Base-by-base conservation (phyloP, 139 green algal genomes). In the Tetradesmus lagerheimii region DNA sequence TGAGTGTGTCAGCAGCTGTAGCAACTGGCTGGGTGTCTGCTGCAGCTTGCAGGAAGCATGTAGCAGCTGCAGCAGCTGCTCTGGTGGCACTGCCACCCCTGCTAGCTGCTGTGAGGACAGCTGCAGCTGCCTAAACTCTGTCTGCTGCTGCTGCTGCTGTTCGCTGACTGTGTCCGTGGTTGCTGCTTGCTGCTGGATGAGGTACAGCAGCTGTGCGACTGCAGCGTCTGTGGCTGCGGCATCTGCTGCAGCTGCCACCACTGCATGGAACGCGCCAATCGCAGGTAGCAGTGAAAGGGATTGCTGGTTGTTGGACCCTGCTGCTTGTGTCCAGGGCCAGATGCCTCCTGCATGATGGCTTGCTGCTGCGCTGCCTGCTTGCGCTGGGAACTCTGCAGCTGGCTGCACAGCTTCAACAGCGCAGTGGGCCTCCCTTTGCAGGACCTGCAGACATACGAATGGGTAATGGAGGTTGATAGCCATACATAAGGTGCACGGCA, bases 41-140 rank as follows among this genome's bases (percentile, higher is more conserved):
- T 27, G 57, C 1, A 71, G 57, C 57, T 71, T 71, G 20, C 57
- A 71, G 57, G 57, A 71, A 71, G 23, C 57, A n/a, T 71, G 57
- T 4, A 79, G 71, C 76, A 82, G 37, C 23, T 31, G 35, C 37
- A 82, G 83, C 71, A 39, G 71, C 38, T 66, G 83, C 83, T n/a
- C 23, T 62, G 41, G 39, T 20, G 12, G 62, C 34, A 31, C 39
- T 34, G 37, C 4, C 38, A 11, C 25, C 11, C 37, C 83, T 66
- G 53, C 50, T 25, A 87, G 53, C 53, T 87, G 50, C 14, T 25
- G 23, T 20, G 81, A 37, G 14, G 50, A 43, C 18, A 87, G 35
- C 53, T 87, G 81, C 4, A 62, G 34, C 16, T 80, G 62, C 38
- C 9, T 39, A 2, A 67, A 34, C 38, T 39, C 23, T 8, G 34